phyloP scores from a whole-genome alignment of 768 basidiomycete species.

The Bullera alba region DNA sequence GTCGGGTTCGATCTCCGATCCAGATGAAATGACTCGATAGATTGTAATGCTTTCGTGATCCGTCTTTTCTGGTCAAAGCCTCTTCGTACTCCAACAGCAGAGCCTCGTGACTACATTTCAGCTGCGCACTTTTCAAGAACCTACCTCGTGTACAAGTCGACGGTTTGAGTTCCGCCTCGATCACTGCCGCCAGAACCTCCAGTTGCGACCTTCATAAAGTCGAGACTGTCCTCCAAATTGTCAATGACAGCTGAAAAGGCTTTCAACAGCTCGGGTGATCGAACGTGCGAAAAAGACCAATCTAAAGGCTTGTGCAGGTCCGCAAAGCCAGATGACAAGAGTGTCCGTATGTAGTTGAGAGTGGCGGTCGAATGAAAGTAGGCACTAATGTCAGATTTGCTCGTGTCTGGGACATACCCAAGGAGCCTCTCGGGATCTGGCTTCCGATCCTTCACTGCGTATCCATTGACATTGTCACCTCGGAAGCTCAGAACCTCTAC shows the following conservation, averaged over 20 bases:
- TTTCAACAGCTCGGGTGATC: conserved; percentile 60
- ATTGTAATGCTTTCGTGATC: conserved; percentile 60
- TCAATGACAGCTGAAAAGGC: conserved; percentile 83
- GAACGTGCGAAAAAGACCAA: conserved; percentile 89
- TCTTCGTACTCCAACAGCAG: conserved; percentile 87
- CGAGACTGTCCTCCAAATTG: conserved; percentile 79
- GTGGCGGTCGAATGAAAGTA: conserved; percentile 96
- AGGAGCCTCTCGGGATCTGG: conserved; percentile 87
- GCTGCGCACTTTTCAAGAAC: conserved; percentile 11
- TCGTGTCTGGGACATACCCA: conserved; percentile 56
- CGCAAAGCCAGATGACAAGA: conserved; percentile 87
- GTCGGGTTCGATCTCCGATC: conserved; percentile 94
- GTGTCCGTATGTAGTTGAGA: conserved; percentile 79
- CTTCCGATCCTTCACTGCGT: conserved; percentile 59
- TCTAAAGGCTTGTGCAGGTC: conserved; percentile 81
- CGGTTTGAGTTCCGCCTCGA: conserved; percentile 71
- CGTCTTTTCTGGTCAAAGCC: conserved; percentile 63
- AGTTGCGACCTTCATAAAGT: conserved; percentile 86
- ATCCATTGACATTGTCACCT: conserved; percentile 96
- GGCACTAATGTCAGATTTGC: too few species aligned
- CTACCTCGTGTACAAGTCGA: conserved; percentile 88
- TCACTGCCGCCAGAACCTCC: conserved; percentile 58
- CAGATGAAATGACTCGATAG: conserved; percentile 91
- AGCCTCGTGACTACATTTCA: conserved; percentile 68
- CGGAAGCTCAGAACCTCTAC: conserved; percentile 79